Evolutionary conservation across 2,329 filamentous ascomycete genomes (phyloP).

Genomic region (Aspergillus quadrilineatus): DNA sequence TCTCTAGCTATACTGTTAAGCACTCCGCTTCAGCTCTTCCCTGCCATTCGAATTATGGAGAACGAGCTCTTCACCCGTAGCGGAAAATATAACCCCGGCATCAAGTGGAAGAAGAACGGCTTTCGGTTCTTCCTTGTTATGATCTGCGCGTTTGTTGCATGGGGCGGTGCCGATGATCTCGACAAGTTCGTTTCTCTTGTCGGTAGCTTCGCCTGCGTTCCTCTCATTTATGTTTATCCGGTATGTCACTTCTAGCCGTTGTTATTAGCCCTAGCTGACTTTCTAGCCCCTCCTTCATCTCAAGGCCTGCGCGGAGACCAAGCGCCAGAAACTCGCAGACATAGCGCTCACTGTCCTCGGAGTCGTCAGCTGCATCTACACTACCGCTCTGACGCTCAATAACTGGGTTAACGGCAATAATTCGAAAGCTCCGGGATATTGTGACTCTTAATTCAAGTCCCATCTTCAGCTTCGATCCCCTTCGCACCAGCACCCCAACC

Average conservation of each 20-base stretch:
- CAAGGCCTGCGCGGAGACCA: constrained; percentile 70
- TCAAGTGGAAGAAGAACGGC: constrained; percentile 99
- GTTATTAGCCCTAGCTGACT: constrained; percentile 6
- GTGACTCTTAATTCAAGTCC: constrained; percentile 46
- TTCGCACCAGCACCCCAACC: background rate
- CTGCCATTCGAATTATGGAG: constrained; percentile 93
- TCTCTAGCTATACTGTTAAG: constrained; percentile 95
- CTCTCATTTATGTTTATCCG: constrained; percentile 94
- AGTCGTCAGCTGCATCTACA: constrained; percentile 84
- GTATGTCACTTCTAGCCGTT: constrained; percentile 57
- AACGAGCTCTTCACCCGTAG: constrained; percentile 91
- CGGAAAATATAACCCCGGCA: constrained; percentile 95
- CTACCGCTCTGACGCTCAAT: constrained; percentile 78
- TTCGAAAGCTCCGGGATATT: constrained; percentile 62
- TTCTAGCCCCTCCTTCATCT: constrained; percentile 83
- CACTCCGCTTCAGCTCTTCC: constrained; percentile 95
- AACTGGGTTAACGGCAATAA: constrained; percentile 71
- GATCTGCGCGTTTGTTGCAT: constrained; percentile 82
- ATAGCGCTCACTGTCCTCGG: constrained; percentile 78
- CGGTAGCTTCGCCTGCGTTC: constrained; percentile 96
- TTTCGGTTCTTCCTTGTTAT: constrained; percentile 93
- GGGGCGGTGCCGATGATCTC: constrained; percentile 86
- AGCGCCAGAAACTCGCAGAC: constrained; percentile 68
- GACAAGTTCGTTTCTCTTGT: constrained; percentile 98
- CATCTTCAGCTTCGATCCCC: background rate